Evolutionary conservation across 192 early-diverging fungal genomes (phyloP), one percentile per base, ranked within the genome.

Genomic region (Mortierella hygrophila): DNA sequence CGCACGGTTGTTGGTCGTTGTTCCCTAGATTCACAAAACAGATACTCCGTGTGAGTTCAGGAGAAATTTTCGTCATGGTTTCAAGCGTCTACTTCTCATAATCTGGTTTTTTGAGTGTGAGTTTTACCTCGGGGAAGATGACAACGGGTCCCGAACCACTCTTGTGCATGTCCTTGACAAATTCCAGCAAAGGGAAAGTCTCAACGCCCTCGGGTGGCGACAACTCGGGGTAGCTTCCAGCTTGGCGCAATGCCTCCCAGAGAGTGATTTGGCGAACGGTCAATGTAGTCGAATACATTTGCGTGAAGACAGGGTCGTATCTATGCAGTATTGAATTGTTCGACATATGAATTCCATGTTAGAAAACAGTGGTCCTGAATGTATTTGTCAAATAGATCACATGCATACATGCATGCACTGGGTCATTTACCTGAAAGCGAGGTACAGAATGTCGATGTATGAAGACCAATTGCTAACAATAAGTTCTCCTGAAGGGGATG

Each of bases 1-100:
- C 9, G 96, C 97, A 8, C 95, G 89, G n/a, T 96, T 96, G 85
- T 98, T 98, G 35, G 94, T 93, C 15, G 97, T 97, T 0, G 97
- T 96, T 55, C 93, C 94, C 93, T 93, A 72, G 15, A 54, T 16
- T 6, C 2, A 32, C 8, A 74, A 54, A 54, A 23, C 40, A 74
- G 29, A 73, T 65, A 69, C 26, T 41, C 47, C 15, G 40, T 70
- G 32, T 55, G 18, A 54, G 40, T 57, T 82, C 44, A 38, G 72
- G 16, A 6, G 9, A 18, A 2, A 0, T 55, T 38, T 21, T 16
- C 26, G 11, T 35, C 32, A 11, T 26, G 68, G 2, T 29, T 21
- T 20, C 4, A 18, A 40, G 38, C 5, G 10, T 10, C 54, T 10
- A 16, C 32, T 38, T 60, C 6, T 20, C 26, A 13, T 42, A 46